Base-by-base conservation (phyloP, 768 basidiomycete genomes). In the Trametes cinnabarina region DNA sequence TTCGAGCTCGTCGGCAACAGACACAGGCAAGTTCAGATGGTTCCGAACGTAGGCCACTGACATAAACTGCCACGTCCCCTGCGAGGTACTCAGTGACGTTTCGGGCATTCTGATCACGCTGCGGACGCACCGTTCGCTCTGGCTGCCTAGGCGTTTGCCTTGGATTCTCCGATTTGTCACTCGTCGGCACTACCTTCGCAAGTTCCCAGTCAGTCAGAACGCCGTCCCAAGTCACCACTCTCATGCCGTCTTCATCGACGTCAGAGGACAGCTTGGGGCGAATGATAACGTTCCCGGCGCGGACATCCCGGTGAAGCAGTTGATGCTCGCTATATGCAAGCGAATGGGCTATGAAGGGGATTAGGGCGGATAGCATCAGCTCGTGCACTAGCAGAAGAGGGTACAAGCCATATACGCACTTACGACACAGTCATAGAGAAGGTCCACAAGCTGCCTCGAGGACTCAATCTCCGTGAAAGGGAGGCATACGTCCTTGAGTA, bases 401-500 rank as follows among this genome's bases (percentile, higher is more conserved):
- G 11, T 7, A 25, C 2, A 7, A 19, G 7, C 7, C 6, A 12
- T 32, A 6, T 9, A 49, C 47, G 7, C 8, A 58, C 47, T 39
- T 10, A 23, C 6, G 19, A 62, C 19, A 11, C 55, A 49, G 35
- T 53, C 50, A 2, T 22, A 23, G 15, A 62, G 25, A 7, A 62
- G 23, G 1, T 14, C 39, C 42, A 57, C 17, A 6, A 62, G 47
- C 26, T 62, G 61, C 12, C 32, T 25, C 1, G 44, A 35, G 3
- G 23, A 49, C n/a, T 14, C 22, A 51, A 57, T 58, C 22, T 28
- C 28, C 3, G n/a, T 15, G 17, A 62, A 47, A 6, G 56, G 40
- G n/a, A 57, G 26, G 28, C 51, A 53, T 0, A 58, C 50, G 10
- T 57, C 56, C 34, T 57, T 25, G 11, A 53, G 47, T 3, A 54